Base-by-base conservation (phyloP, 441 rosid genomes). In the Theobroma grandiflorum region DNA sequence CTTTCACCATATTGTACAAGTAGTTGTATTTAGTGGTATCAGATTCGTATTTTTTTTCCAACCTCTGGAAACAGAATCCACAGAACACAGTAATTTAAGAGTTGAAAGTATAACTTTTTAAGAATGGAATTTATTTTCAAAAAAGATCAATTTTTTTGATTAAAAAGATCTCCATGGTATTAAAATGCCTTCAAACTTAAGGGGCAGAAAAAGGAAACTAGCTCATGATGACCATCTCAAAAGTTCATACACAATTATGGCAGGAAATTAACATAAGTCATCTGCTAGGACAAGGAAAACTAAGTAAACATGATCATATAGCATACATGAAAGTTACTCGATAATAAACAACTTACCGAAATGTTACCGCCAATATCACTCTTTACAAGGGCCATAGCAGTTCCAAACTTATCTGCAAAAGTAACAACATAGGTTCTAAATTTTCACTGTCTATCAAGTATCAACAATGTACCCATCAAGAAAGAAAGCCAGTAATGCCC, bases 311-410 rank as follows among this genome's bases (percentile, higher is more conserved):
- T 67, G 62, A 59, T 52, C 26, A 11, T 22, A 2, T 20, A n/a
- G 35, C 52, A 53, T 35, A 31, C 16, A 10, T 43, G 53, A 37
- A 6, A 52, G 53, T 52, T 26, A 49, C 8, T 58, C 16, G 8
- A 26, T 74, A 63, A 80, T 38, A 58, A 64, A 70, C 38, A 45
- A 31, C 80, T 53, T 84, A 96, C 99, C 84, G 96, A 75, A 66
- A 96, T 88, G 85, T 96, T 96, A 55, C 99, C 98, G 63, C 98
- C 96, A 50, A 96, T 81, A 84, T 96, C 99, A 80, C 91, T 76
- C 86, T 96, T 96, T 77, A 96, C 98, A 40, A 96, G 95, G 16
- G 90, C 49, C 98, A 96, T 89, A 70, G 99, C 93, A 31, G 97
- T 88, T 80, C 99, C 98, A 85, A 96, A 96, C 83, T 94, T 93